These are phyloP conservation scores for Ogataea pini DNA, from an alignment of 805 yeast genomes.

Conservation along the genomic window DNA sequence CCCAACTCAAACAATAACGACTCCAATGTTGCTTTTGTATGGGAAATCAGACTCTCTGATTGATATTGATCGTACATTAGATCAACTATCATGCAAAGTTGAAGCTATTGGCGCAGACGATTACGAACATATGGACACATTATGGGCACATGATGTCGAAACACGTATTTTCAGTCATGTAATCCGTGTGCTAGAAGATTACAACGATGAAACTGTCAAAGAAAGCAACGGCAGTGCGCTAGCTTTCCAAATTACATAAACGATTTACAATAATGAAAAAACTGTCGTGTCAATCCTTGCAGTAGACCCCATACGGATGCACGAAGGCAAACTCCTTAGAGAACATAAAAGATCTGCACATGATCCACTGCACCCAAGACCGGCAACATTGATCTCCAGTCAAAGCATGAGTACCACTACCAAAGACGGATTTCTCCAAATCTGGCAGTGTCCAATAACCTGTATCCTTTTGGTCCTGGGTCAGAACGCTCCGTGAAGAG, in stretches of 20 bases:
- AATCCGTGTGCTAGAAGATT: conserved; percentile 2
- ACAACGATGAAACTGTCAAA: neutral
- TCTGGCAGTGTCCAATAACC: conserved; percentile 37
- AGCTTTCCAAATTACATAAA: neutral
- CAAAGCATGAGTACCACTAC: conserved; percentile 30
- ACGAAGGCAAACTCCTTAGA: conserved; percentile 61
- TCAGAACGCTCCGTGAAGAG: conserved; percentile 47
- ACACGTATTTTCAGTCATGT: conserved; percentile 39
- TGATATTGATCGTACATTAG: conserved; percentile 75
- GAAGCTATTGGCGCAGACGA: conserved; percentile 49
- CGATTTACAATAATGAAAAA: conserved; percentile 10
- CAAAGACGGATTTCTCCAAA: neutral
- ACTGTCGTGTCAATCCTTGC: conserved; percentile 61
- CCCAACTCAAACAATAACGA: conserved; percentile 66
- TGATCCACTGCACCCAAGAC: conserved; percentile 70
- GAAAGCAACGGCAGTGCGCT: neutral
- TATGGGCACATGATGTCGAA: conserved; percentile 80
- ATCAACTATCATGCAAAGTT: conserved; percentile 56
- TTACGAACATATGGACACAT: conserved; percentile 89
- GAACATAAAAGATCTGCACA: conserved; percentile 39
- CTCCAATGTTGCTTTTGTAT: conserved; percentile 77
- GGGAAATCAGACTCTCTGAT: conserved; percentile 83
- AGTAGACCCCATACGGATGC: conserved; percentile 63
- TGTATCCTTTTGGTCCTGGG: conserved; percentile 61
- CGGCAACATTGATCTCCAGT: conserved; percentile 55